phyloP scores from a whole-genome alignment of 768 basidiomycete species.

The Leccinellum albellum region DNA sequence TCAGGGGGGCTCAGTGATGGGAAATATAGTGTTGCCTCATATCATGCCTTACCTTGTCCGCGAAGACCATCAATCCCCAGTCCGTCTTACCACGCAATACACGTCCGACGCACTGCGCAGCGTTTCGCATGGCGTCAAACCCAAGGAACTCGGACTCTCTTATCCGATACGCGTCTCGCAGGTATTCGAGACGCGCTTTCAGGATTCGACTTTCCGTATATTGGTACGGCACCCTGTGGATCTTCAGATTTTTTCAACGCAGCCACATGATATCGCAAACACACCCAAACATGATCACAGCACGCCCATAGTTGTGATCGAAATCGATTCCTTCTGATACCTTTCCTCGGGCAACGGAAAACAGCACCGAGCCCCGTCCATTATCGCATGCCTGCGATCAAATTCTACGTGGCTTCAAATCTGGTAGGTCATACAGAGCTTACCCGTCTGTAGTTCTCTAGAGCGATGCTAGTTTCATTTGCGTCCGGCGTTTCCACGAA shows the following conservation, averaged over 20 bases:
- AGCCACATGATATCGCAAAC: not conserved
- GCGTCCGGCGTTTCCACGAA: conserved; percentile 99
- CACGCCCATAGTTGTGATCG: conserved; percentile 98
- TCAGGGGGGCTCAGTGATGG: conserved; percentile 29
- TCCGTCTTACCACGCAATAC: conserved; percentile 98
- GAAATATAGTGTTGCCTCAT: not conserved
- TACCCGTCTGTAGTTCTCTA: conserved; percentile 95
- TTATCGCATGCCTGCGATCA: conserved; percentile 87
- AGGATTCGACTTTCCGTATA: conserved; percentile 98
- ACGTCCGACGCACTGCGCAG: conserved; percentile 97
- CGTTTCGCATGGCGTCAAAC: conserved; percentile 99
- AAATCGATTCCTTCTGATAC: conserved; percentile 99
- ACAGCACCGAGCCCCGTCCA: conserved; percentile 91
- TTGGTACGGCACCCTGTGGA: conserved; percentile 82
- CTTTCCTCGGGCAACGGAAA: conserved; percentile 97
- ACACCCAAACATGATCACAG: conserved; percentile 99
- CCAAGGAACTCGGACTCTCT: conserved; percentile 98
- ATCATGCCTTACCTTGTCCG: conserved; percentile 75
- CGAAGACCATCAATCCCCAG: conserved; percentile 99
- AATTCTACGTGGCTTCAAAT: not conserved
- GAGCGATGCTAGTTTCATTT: conserved; percentile 95
- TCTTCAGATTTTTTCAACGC: conserved; percentile 1
- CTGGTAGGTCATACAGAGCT: conserved; percentile 6
- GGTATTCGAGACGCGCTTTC: conserved; percentile 94
- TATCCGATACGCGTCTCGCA: conserved; percentile 97